Percentiles rank a stretch among this genome's conserved stretches.
phyloP scores from a whole-genome alignment of 352 stramenopile species.

The Phytophthora palmivora region DNA sequence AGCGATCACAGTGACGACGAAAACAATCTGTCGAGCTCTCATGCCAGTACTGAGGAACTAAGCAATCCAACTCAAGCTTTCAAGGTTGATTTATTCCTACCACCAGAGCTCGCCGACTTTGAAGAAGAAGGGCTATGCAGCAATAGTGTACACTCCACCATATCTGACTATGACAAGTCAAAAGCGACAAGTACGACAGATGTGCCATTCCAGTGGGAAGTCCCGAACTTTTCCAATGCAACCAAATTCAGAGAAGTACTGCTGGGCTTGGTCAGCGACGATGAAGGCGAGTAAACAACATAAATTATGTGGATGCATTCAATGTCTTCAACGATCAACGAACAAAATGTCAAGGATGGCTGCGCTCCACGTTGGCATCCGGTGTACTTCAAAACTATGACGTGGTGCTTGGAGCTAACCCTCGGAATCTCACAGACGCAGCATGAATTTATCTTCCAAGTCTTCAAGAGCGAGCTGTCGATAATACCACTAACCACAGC shows the following conservation, averaged over 20 bases:
- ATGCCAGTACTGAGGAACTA: not conserved
- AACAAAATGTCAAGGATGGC: no score
- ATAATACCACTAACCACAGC: no score
- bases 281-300: slow-evolving; percentile 42
- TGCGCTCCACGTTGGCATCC: no score
- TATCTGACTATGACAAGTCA: not conserved
- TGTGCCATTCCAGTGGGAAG: slow-evolving; percentile 34
- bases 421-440: no score
- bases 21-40: not conserved
- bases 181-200: not conserved
- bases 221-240: slow-evolving; percentile 25
- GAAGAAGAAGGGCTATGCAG: slow-evolving; percentile 60
- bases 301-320: no score
- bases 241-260: slow-evolving; percentile 29
- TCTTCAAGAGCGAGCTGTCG: no score
- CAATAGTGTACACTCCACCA: slow-evolving; percentile 5
- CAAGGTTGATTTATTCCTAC: slow-evolving; percentile 28
- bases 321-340: no score
- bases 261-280: slow-evolving; percentile 37
- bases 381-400: no score
- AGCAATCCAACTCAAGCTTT: slow-evolving; percentile 2
- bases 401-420: no score
- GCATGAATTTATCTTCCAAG: no score
- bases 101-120: slow-evolving; percentile 63
- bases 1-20: slow-evolving; percentile 27